A percentile compares a stretch with the other conserved stretches of the same genome.
Conservation (phyloP, 495 filamentous ascomycete species). For the Hypoxylon subgilvum region DNA sequence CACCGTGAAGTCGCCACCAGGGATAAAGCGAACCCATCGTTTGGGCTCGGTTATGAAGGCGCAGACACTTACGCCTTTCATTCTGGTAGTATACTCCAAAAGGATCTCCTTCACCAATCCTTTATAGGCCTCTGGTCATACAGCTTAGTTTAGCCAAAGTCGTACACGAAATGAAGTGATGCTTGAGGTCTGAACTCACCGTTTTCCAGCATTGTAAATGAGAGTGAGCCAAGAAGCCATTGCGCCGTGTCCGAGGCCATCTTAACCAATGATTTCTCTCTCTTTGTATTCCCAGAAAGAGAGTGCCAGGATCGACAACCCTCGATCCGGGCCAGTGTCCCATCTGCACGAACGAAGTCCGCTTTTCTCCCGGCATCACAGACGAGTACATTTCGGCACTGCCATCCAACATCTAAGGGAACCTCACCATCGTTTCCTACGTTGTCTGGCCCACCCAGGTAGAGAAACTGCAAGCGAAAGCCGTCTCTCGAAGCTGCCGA, state of each 20-base stretch:
- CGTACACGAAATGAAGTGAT: neutral
- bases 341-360: constrained; percentile 1
- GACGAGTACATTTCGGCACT: constrained; percentile 1
- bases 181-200: neutral
- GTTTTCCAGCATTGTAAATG: neutral
- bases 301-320: constrained; percentile 1
- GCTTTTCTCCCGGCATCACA: constrained; percentile 8
- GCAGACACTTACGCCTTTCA: neutral
- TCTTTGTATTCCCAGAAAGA: neutral
- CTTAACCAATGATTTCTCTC: neutral
- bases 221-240: constrained; percentile 1
- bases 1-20: neutral
- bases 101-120: neutral
- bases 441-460: constrained; percentile 2
- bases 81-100: neutral
- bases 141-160: neutral
- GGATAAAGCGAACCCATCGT: constrained; percentile 9
- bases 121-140: neutral
- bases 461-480: constrained; percentile 1
- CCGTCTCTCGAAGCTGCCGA: neutral
- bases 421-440: neutral
- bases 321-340: neutral
- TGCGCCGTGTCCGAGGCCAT: neutral
- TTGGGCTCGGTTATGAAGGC: neutral
- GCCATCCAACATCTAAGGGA: neutral